These are phyloP conservation scores for Starmerella geochares DNA, from an alignment of 805 yeast genomes.

Conservation along the genomic window DNA sequence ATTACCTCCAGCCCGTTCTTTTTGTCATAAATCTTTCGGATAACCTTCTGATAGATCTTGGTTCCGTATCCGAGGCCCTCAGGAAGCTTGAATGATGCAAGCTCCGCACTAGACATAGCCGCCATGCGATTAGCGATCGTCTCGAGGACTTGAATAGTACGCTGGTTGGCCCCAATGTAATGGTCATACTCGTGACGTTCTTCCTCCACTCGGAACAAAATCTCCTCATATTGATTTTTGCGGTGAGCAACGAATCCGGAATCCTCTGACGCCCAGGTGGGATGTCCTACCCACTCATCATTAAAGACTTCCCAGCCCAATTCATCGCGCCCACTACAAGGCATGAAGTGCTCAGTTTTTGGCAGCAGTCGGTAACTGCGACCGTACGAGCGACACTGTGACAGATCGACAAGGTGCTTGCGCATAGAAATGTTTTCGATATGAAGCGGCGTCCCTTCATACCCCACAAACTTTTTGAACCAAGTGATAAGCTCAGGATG, in stretches of 20 bases:
- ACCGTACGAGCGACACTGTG: constrained; percentile 86
- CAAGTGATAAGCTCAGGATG: constrained; percentile 71
- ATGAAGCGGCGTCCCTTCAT: constrained; percentile 68
- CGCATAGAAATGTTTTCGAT: constrained; percentile 81
- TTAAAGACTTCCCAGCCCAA: constrained; percentile 98
- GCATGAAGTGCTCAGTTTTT: constrained; percentile 88
- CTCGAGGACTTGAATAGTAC: constrained; percentile 91
- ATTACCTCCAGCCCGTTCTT: constrained; percentile 94
- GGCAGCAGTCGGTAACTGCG: constrained; percentile 91
- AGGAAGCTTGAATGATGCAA: constrained; percentile 73
- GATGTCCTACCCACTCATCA: constrained; percentile 99
- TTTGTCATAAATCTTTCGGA: constrained; percentile 83
- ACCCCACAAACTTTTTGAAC: constrained; percentile 89
- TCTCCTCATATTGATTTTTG: constrained; percentile 95
- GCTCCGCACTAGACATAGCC: constrained; percentile 85
- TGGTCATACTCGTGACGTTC: constrained; percentile 96
- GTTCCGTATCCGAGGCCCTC: constrained; percentile 91
- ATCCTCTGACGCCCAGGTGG: constrained; percentile 99
- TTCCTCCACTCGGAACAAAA: constrained; percentile 87
- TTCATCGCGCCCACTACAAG: constrained; percentile 96
- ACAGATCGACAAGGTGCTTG: constrained; percentile 82
- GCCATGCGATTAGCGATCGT: constrained; percentile 90
- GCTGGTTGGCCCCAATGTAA: constrained; percentile 85
- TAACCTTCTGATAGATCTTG: constrained; percentile 87
- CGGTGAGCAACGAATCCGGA: constrained; percentile 98